Evolutionary conservation across 305 asterid genomes (phyloP).

Genomic region (Plantago coronopus): DNA sequence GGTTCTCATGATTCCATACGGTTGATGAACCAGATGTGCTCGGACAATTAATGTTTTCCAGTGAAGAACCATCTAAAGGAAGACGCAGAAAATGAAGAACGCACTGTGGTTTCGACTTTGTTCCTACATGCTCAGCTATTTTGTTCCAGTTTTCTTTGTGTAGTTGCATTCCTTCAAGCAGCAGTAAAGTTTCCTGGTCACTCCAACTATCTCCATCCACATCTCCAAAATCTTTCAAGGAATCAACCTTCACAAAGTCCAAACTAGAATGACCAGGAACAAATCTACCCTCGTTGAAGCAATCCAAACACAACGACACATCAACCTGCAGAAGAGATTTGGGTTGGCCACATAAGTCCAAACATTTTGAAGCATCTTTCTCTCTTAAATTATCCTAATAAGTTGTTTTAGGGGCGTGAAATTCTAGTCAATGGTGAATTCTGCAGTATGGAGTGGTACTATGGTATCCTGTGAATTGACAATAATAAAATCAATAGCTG

Average conservation of each 20-base stretch:
- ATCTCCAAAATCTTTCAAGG: slow-evolving; percentile 61
- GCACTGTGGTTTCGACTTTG: slow-evolving; percentile 96
- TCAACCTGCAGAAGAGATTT: slow-evolving; percentile 48
- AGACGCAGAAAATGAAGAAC: slow-evolving; percentile 90
- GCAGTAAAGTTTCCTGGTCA: slow-evolving; percentile 82
- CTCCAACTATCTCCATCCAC: slow-evolving; percentile 88
- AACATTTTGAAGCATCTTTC: slow-evolving; percentile 3
- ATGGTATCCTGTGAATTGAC: not conserved
- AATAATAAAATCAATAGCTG: not conserved
- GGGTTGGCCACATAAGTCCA: slow-evolving; percentile 13
- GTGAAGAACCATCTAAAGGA: slow-evolving; percentile 59
- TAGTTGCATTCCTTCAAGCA: slow-evolving; percentile 89
- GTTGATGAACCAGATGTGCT: slow-evolving; percentile 50
- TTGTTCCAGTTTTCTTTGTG: slow-evolving; percentile 83
- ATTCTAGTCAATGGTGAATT: no score
- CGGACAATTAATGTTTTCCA: slow-evolving; percentile 70
- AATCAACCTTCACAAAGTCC: slow-evolving; percentile 72
- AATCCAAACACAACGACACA: slow-evolving; percentile 71
- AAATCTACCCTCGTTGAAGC: slow-evolving; percentile 88
- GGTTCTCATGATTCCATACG: slow-evolving; percentile 35
- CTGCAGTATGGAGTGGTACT: no score
- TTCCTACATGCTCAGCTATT: slow-evolving; percentile 86
- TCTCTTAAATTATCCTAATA: slow-evolving; percentile 2
- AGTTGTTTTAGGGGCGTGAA: not conserved
- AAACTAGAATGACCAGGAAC: slow-evolving; percentile 90